Evolutionary conservation across 2,329 filamentous ascomycete genomes (phyloP), one percentile per base, ranked within the genome.

Genomic region (Ophiostoma tasmaniense): DNA sequence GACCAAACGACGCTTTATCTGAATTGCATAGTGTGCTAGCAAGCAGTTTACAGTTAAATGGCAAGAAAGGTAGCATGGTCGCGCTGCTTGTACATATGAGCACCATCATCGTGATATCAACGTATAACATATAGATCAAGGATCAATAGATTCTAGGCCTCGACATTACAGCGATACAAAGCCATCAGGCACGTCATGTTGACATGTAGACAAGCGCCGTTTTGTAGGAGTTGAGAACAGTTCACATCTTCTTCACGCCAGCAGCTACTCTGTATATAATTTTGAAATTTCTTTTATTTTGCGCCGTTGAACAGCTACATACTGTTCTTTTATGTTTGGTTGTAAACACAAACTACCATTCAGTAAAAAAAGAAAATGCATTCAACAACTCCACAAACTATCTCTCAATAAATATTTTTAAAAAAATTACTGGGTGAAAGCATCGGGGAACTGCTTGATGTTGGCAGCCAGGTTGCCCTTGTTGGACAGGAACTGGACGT

Each of bases 401-500:
- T 22, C 52, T 28, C 55, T 25, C 10, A 61, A 30, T 33, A 17
- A 30, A 22, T 13, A 22, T 52, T n/a, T 52, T 1, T 55, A 14
- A 25, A 10, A 55, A 55, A 55, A 14, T 4, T 67, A 86, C 80
- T 78, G 77, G 73, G 83, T 82, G 85, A 96, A 99, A 79, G 95
- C 95, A 73, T 91, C 90, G 77, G 95, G 95, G 92, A 97, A 99
- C 77, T 92, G 88, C 83, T 88, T 89, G 80, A 99, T 89, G 90
- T 99, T 99, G 76, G 90, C 76, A 80, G 85, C 87, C 75, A 99
- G 85, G 77, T 84, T 85, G 78, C 95, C 95, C 84, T 96, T 90
- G 88, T 96, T 96, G 85, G 87, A 87, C 78, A 98, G 89, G 91
- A 99, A 99, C 87, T 99, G 93, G 77, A 99, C 95, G 85, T 99